phyloP scores from a whole-genome alignment of 1,284 basidiomycete species.

The Cerioporus squamosus region DNA sequence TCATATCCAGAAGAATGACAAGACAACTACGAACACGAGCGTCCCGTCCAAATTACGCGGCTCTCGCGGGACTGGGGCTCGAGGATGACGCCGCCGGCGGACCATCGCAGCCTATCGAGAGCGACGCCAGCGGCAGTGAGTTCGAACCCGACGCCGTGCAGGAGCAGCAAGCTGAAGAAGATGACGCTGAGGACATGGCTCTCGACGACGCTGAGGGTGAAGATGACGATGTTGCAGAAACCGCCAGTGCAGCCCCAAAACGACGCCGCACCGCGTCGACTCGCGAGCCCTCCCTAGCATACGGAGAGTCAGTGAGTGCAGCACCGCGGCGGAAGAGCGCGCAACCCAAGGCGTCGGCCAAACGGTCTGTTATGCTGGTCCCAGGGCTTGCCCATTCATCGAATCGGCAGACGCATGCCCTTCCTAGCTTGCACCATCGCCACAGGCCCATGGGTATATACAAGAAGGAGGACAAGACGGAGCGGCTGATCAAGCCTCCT shows the following conservation, averaged over 20 bases:
- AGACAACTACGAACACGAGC: slow-evolving; percentile 40
- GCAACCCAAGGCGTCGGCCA: slow-evolving; percentile 23
- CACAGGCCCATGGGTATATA: slow-evolving; percentile 68
- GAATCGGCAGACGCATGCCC: slow-evolving; percentile 51
- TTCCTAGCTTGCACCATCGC: slow-evolving; percentile 68
- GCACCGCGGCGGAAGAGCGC: slow-evolving; percentile 20
- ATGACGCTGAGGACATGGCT: slow-evolving; percentile 26
- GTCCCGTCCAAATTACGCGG: slow-evolving; percentile 39
- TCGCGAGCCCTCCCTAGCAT: slow-evolving; percentile 13
- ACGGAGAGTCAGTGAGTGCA: slow-evolving; percentile 5
- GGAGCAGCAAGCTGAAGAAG: slow-evolving; percentile 29
- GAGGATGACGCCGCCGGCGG: slow-evolving; percentile 31
- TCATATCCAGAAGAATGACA: slow-evolving; percentile 31
- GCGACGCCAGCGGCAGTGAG: slow-evolving; percentile 43
- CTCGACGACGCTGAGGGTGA: slow-evolving; percentile 21
- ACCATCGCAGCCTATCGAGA: slow-evolving; percentile 31
- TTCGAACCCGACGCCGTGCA: slow-evolving; percentile 42
- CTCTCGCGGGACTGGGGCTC: slow-evolving; percentile 27
- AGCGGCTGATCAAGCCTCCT: slow-evolving; percentile 56
- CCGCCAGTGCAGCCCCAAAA: neutral
- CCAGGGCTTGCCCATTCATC: slow-evolving; percentile 36
- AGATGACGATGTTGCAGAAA: slow-evolving; percentile 9
- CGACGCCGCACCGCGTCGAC: slow-evolving; percentile 8
- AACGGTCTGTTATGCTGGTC: slow-evolving; percentile 26
- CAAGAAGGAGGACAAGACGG: slow-evolving; percentile 50